A percentile compares a stretch with the other conserved stretches of the same genome.
phyloP scores from a whole-genome alignment of 805 yeast genomes.

The Clavispora fructus region DNA sequence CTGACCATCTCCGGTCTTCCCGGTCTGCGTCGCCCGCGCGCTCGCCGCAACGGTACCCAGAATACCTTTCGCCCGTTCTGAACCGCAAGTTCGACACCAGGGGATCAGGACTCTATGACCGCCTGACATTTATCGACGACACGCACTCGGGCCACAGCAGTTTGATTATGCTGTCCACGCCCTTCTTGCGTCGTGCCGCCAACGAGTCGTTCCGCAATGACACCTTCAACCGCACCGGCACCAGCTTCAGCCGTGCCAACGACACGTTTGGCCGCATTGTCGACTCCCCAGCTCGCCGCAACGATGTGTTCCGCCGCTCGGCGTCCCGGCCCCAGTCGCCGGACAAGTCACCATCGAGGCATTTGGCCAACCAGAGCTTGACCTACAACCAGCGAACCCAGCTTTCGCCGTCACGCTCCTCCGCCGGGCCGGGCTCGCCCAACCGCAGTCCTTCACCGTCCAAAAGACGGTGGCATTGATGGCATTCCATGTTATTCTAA shows the following conservation, averaged over 20 bases:
- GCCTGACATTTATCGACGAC: conserved; percentile 8
- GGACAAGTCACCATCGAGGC: conserved; percentile 11
- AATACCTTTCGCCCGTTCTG: not conserved
- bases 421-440: conserved; percentile 15
- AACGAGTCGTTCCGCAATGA: conserved; percentile 10
- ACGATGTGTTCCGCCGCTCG: conserved; percentile 3
- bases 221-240: conserved; percentile 1
- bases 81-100: not conserved
- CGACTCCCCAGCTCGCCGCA: not conserved
- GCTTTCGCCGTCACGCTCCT: conserved; percentile 10
- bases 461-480: conserved; percentile 14
- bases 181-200: conserved; percentile 7
- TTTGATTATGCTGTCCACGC: conserved; percentile 15
- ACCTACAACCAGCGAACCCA: conserved; percentile 14
- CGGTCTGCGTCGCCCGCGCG: conserved; percentile 4
- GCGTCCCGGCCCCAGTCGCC: conserved; percentile 15
- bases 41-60: not conserved
- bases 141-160: conserved; percentile 4
- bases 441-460: conserved; percentile 16
- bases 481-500: not conserved
- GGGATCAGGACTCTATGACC: not conserved
- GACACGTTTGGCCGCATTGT: not conserved
- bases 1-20: conserved; percentile 6
- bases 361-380: conserved; percentile 10
- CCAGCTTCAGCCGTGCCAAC: not conserved